Conservation (phyloP, 768 basidiomycete species). For the Antrodiella citrinella region DNA sequence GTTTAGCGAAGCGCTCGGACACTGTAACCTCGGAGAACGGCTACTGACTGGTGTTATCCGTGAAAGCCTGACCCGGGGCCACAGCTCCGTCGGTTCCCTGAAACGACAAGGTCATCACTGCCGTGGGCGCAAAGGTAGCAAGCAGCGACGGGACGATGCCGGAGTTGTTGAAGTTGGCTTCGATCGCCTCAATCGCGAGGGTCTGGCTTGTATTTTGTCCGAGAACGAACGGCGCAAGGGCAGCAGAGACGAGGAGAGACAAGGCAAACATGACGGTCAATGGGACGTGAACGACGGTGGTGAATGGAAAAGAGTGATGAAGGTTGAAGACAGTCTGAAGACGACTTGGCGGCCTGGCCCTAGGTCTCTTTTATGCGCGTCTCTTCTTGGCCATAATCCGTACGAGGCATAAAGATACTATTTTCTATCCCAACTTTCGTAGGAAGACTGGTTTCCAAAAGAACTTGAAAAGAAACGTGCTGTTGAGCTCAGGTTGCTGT, state of each 20-base stretch:
- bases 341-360: too few relatives aligned
- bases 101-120: constrained; percentile 47
- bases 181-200: constrained; percentile 46
- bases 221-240: constrained; percentile 31
- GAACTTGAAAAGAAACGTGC: too few relatives aligned
- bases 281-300: background rate
- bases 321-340: too few relatives aligned
- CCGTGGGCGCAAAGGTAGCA: constrained; percentile 49
- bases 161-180: constrained; percentile 60
- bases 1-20: background rate
- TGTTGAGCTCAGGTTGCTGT: too few relatives aligned
- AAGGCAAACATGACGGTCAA: too few relatives aligned
- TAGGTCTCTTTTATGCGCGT: too few relatives aligned
- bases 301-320: constrained; percentile 3
- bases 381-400: too few relatives aligned
- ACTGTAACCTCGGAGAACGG: background rate
- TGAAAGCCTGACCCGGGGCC: constrained; percentile 50
- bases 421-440: too few relatives aligned
- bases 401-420: too few relatives aligned
- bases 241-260: constrained; percentile 18
- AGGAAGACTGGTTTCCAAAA: too few relatives aligned
- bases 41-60: constrained; percentile 43
- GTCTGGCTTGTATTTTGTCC: constrained; percentile 39
- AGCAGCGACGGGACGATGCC: constrained; percentile 57
- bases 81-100: constrained; percentile 39